Evolutionary conservation across 148 eudicot species (phyloP), one percentile per base, ranked within the genome.

Genomic region (Fallopia convolvulus): DNA sequence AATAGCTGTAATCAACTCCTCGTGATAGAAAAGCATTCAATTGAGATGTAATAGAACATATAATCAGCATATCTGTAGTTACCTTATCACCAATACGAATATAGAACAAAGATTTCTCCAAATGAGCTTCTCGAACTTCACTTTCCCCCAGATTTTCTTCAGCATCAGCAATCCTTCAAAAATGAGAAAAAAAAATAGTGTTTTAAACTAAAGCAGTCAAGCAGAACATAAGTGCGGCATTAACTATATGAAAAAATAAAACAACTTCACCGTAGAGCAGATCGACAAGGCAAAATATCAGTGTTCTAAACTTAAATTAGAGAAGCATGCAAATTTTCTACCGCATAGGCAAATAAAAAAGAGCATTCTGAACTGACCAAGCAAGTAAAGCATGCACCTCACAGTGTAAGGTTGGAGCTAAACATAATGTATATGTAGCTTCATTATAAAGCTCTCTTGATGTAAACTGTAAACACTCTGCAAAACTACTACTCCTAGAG

Each of bases 141-240:
- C 99, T 94, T 83, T 94, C 99, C 50, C 99, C 99, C 60, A 94
- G 79, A 79, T 94, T 94, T 78, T 94, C 99, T 83, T 94, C 99
- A 73, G 97, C 99, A 86, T 94, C 99, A 80, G 92, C 88, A 79
- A 94, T 94, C 90, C 99, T 94, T 58, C 21, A 58, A 58, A 58
- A n/a, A 6, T 44, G 3, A 1, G 32, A 23, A 21, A 21, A 8
- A 6, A 7, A 58, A 44, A 26, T 26, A 44, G 32, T 21, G 30
- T 58, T 58, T 6, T 23, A 21, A 20, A 58, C 30, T 58, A 3
- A 21, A 44, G 4, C 65, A 58, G 0, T 20, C 30, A 21, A 58
- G 30, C 11, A 58, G 47, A 56, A 7, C 26, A 56, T 56, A 44
- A 44, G 10, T 1, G 20, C 0, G 26, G 33, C 30, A 58, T 58